Base-by-base conservation (phyloP, 225 moss, liverwort and hornwort genomes). In the Bryum argenteum region DNA sequence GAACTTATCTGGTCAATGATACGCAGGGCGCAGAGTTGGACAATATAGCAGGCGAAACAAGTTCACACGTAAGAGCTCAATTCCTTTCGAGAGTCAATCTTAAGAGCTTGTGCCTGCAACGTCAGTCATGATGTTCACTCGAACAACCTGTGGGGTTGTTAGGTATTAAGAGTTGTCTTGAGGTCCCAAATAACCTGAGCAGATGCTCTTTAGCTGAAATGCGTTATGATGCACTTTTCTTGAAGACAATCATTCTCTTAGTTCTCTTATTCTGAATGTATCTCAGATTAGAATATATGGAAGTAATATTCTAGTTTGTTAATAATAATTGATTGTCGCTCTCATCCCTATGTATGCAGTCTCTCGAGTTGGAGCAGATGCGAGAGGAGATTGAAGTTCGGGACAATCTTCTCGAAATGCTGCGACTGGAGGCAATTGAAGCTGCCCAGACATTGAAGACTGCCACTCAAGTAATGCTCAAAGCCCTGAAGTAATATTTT, bases 381-480 rank as follows among this genome's bases (percentile, higher is more conserved):
- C 71, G 56, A 71, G 84, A 77, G 69, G 84, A 84, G 64, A 61
- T 87, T 58, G 76, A 58, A 54, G 63, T 74, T 10, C 81, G 79
- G 41, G 84, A 84, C 58, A 71, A 60, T 45, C 74, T 87, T 65
- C 81, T 87, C 47, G 84, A 81, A 37, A 69, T 84, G 73, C 74
- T 87, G 67, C 81, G 77, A 23, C 71, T 67, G 66, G 87, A 87
- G 58, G 74, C 84, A 51, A 65, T 69, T 44, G 81, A 84, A 74
- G 78, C 87, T 41, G 72, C 79, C 51, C 78, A 79, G 69, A 71
- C 71, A 38, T 61, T 87, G 61, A 84, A 77, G 57, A 9, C 71
- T 67, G 77, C 84, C 52, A 84, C 84, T 38, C 81, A 81, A 76
- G 87, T 87, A 84, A 43, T 81, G 40, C 20, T 28, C 53, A 44